Evolutionary conservation across 139 green algal species (phyloP), one percentile per base, ranked within the genome.

Genomic region (Coelastrella sp.): DNA sequence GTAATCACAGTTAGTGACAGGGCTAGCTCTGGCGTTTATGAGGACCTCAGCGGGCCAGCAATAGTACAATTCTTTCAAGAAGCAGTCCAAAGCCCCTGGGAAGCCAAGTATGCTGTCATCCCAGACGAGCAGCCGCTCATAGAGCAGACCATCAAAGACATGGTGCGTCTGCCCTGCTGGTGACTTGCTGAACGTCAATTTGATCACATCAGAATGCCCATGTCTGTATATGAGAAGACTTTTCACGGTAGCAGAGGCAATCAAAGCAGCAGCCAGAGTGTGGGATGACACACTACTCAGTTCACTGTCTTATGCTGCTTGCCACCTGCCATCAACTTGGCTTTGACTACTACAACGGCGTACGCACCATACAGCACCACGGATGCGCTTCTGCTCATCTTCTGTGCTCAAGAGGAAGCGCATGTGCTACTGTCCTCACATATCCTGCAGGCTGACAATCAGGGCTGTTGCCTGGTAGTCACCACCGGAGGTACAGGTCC

Each of bases 401-500:
- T 49, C 35, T 49, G 35, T 49, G 35, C 35, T 49, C 3, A 49
- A 49, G 35, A 49, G 35, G 35, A 49, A 49, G 35, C 0, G 17
- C 82, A 15, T 17, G 15, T 82, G 24, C 74, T 82, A 20, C 63
- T 72, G 63, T 20, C 25, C 19, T 20, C 70, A 78, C 19, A 11
- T 8, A 35, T 78, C 70, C 4, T 61, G 60, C 92, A 97, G 95
- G 94, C 94, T 49, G 97, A 91, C 88, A 82, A 91, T 0, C 90
- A 96, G 68, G 93, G 94, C 24, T 99, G 97, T 93, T 98, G 94
- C 88, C 83, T 99, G 20, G 95, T 99, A 70, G 95, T 99, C 5
- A 99, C 97, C 7, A 98, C 97, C 10, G 95, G 95, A 0, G 97
- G 97, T 75, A 99, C 97, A 35, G 97, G 97, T 4, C 97, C 97